phyloP scores from a whole-genome alignment of 805 yeast genomes.

The Hanseniaspora clermontiae region DNA sequence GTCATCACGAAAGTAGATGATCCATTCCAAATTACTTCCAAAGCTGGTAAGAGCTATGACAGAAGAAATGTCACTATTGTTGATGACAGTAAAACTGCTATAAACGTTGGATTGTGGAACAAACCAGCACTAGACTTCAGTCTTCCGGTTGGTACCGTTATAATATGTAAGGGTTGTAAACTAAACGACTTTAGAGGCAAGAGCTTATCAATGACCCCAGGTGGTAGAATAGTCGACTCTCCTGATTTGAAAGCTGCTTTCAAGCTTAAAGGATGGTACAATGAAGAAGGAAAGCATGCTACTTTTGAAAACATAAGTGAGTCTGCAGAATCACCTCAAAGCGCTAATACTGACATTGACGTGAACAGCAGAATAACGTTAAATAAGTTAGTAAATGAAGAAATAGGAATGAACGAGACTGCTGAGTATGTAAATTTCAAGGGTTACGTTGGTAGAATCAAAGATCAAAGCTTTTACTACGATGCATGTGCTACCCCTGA shows the following conservation, averaged over 20 bases:
- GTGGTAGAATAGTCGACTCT: constrained; percentile 61
- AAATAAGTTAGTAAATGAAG: constrained; percentile 48
- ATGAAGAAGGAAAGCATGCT: constrained; percentile 55
- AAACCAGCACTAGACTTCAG: constrained; percentile 68
- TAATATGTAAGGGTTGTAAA: constrained; percentile 83
- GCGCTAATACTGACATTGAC: constrained; percentile 28
- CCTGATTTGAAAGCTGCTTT: constrained; percentile 88
- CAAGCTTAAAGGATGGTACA: constrained; percentile 88
- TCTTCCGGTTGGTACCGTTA: constrained; percentile 63
- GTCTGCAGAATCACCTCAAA: constrained; percentile 27
- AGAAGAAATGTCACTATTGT: constrained; percentile 81
- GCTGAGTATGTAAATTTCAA: constrained; percentile 68
- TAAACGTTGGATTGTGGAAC: constrained; percentile 83
- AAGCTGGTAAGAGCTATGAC: constrained; percentile 82
- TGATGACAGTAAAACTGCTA: constrained; percentile 67
- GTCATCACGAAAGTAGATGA: constrained; percentile 68
- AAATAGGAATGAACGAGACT: constrained; percentile 60
- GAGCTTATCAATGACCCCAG: constrained; percentile 63
- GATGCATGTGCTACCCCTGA: constrained; percentile 73
- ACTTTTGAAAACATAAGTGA: constrained; percentile 49
- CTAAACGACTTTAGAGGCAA: constrained; percentile 83
- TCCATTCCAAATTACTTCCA: constrained; percentile 66
- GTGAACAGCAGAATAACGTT: constrained; percentile 54
- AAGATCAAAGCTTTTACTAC: constrained; percentile 67
- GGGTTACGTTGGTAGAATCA: constrained; percentile 60